Conservation (phyloP, 768 basidiomycete genomes). For the Astraeus odoratus region DNA sequence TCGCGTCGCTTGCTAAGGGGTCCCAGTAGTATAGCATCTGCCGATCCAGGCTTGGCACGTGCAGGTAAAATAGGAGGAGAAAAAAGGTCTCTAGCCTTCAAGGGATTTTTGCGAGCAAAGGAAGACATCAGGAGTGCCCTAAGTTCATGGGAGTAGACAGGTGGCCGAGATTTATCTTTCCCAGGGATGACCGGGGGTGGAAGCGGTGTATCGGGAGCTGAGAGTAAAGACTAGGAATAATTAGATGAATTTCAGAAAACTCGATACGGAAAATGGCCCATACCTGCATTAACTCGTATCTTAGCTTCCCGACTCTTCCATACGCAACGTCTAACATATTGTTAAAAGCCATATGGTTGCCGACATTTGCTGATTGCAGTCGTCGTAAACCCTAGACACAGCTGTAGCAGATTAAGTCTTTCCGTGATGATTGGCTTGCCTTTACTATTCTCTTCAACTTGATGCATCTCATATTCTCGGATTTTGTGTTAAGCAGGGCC, state of each 20-base stretch:
- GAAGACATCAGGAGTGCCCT: conserved; percentile 52
- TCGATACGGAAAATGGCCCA: neutral
- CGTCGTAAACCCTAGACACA: conserved; percentile 42
- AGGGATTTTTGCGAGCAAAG: conserved; percentile 38
- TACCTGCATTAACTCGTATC: conserved; percentile 64
- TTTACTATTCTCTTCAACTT: conserved; percentile 47
- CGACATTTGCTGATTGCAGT: conserved; percentile 48
- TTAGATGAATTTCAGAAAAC: conserved; percentile 6
- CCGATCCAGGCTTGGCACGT: conserved; percentile 50
- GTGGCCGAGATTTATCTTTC: conserved; percentile 52
- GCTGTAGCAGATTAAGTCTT: neutral
- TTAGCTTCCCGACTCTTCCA: conserved; percentile 66
- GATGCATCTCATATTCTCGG: conserved; percentile 22
- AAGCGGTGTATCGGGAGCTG: conserved; percentile 34
- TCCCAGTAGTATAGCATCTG: conserved; percentile 55
- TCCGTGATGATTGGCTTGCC: conserved; percentile 28
- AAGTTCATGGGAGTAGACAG: conserved; percentile 58
- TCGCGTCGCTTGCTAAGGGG: conserved; percentile 68
- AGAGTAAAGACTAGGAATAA: conserved; percentile 45
- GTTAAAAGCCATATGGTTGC: conserved; percentile 43
- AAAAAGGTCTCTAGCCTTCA: conserved; percentile 34
- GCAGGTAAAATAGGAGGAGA: conserved; percentile 50
- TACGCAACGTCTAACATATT: conserved; percentile 65
- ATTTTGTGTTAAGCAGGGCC: conserved; percentile 34
- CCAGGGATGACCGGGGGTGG: conserved; percentile 45